These are phyloP conservation scores for Eucalyptus urophylla DNA, from an alignment of 345 rosid species.

Conservation along the genomic window DNA sequence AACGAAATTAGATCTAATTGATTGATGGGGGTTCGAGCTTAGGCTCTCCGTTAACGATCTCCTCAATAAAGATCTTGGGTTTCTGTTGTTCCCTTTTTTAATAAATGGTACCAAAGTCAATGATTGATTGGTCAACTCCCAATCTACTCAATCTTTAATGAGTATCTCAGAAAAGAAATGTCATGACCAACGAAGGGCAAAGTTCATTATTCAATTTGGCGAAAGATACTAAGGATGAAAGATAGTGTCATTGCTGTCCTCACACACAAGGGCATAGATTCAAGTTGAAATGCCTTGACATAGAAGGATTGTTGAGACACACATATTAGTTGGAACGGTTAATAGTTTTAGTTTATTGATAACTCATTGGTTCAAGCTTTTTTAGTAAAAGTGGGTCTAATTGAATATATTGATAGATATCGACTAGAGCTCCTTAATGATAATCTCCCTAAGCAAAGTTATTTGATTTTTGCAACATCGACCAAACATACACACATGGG, in stretches of 20 bases:
- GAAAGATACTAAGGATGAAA: background rate
- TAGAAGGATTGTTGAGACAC: background rate
- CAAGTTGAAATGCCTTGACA: background rate
- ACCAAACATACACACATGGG: background rate
- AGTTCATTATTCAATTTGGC: background rate
- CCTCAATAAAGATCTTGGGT: background rate
- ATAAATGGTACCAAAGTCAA: accelerated
- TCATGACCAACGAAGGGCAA: background rate
- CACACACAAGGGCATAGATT: background rate
- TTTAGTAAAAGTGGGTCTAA: background rate
- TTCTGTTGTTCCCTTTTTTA: accelerated
- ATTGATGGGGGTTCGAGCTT: background rate
- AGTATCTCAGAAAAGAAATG: background rate
- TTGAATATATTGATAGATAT: background rate
- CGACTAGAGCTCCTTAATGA: background rate
- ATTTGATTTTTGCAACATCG: background rate
- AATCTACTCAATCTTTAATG: background rate
- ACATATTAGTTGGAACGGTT: background rate
- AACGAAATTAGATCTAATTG: background rate
- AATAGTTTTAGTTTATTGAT: background rate
- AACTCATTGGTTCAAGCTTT: background rate
- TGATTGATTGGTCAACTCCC: background rate
- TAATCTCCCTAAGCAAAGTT: background rate
- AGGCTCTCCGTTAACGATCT: no score
- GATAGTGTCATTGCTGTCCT: accelerated